Conservation (phyloP, 2,329 filamentous ascomycete genomes). For the Escovopsis sp. region DNA sequence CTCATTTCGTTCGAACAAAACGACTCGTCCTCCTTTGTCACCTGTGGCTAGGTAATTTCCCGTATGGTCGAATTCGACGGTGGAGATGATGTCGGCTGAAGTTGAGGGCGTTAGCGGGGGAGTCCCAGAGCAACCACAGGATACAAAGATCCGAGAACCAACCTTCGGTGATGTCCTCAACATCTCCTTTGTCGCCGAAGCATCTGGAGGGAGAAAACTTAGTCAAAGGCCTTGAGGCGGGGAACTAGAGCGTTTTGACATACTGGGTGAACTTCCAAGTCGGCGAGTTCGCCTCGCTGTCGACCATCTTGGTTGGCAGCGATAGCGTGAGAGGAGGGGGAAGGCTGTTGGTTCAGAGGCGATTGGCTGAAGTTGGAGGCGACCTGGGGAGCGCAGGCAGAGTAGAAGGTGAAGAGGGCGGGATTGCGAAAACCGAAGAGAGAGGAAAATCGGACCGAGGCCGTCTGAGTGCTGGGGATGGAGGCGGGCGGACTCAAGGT, state of each 20-base stretch:
- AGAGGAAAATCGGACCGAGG: neutral
- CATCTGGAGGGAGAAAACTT: slow-evolving; percentile 45
- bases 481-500: slow-evolving; percentile 6
- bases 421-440: neutral
- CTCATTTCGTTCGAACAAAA: slow-evolving; percentile 86
- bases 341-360: slow-evolving; percentile 1
- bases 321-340: slow-evolving; percentile 14
- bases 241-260: slow-evolving; percentile 22
- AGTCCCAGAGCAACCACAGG: neutral
- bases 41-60: slow-evolving; percentile 84
- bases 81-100: slow-evolving; percentile 78
- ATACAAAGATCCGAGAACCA: slow-evolving; percentile 14
- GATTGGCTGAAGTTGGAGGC: slow-evolving; percentile 6
- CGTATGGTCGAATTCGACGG: slow-evolving; percentile 81
- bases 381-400: slow-evolving; percentile 9
- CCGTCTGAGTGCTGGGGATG: neutral
- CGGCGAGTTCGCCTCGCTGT: slow-evolving; percentile 83
- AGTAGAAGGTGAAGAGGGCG: neutral
- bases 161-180: slow-evolving; percentile 98
- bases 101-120: slow-evolving; percentile 5
- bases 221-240: slow-evolving; percentile 10
- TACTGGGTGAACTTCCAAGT: slow-evolving; percentile 99
- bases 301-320: slow-evolving; percentile 64
- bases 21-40: slow-evolving; percentile 75
- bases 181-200: slow-evolving; percentile 98